These are phyloP conservation scores for Coriaria nepalensis DNA, from an alignment of 306 rosid species.

Conservation along the genomic window DNA sequence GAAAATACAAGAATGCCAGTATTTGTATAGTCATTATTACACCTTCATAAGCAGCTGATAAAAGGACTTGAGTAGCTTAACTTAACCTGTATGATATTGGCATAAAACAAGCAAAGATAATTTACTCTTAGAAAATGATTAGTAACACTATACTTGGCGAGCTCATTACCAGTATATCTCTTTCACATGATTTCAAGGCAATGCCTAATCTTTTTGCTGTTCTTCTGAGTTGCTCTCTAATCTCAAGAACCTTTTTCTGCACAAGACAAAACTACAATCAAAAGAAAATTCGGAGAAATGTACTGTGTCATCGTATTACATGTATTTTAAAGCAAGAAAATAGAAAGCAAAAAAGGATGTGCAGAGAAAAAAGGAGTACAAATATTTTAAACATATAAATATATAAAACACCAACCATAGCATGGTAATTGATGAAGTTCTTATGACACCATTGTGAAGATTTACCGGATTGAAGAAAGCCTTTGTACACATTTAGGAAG, in stretches of 20 bases:
- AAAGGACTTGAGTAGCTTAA: too few species aligned
- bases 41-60: too few species aligned
- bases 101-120: too few species aligned
- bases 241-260: constrained; percentile 79
- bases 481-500: constrained; percentile 80
- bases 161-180: constrained; percentile 47
- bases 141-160: constrained; percentile 1
- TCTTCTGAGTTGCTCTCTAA: constrained; percentile 82
- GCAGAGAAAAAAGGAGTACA: not conserved
- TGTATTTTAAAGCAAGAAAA: not conserved
- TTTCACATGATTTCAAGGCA: constrained; percentile 54
- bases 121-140: too few species aligned
- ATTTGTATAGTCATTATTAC: too few species aligned
- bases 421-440: constrained; percentile 76
- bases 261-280: constrained; percentile 20
- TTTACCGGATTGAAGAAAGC: constrained; percentile 85
- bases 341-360: not conserved
- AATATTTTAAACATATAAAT: constrained; percentile 7
- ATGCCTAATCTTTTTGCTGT: constrained; percentile 76
- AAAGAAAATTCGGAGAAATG: not conserved
- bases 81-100: too few species aligned
- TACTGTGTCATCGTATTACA: too few species aligned
- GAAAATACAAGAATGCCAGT: constrained; percentile 11
- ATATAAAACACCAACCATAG: constrained; percentile 54
- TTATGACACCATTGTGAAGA: constrained; percentile 94